phyloP scores from a whole-genome alignment of 2,329 filamentous ascomycete genomes.

The Teratosphaeria viscida region DNA sequence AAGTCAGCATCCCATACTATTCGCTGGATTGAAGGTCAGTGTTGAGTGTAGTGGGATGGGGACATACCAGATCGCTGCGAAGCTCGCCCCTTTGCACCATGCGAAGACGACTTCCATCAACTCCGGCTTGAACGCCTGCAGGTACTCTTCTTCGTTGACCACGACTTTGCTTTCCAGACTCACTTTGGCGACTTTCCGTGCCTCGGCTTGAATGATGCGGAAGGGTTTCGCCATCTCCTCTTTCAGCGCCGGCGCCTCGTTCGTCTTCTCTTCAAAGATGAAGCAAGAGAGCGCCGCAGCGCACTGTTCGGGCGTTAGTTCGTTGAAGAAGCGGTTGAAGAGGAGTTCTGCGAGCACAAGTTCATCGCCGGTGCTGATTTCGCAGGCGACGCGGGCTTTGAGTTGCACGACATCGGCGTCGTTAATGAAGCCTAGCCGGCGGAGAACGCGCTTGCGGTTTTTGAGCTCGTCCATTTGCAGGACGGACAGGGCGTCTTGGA shows the following conservation, averaged over 20 bases:
- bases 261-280: slow-evolving; percentile 93
- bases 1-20: not conserved
- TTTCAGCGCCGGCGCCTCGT: slow-evolving; percentile 58
- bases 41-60: not conserved
- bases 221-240: slow-evolving; percentile 82
- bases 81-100: slow-evolving; percentile 84
- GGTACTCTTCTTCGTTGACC: slow-evolving; percentile 91
- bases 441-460: slow-evolving; percentile 86
- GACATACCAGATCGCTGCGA: slow-evolving; percentile 91
- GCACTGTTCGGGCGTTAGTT: slow-evolving; percentile 75
- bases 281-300: slow-evolving; percentile 85
- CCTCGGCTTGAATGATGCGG: slow-evolving; percentile 77
- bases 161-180: slow-evolving; percentile 88
- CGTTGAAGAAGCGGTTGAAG: slow-evolving; percentile 97
- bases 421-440: slow-evolving; percentile 90
- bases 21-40: not conserved
- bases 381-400: slow-evolving; percentile 93
- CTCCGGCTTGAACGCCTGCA: slow-evolving; percentile 81
- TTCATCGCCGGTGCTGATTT: slow-evolving; percentile 95
- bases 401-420: slow-evolving; percentile 91
- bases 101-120: slow-evolving; percentile 92
- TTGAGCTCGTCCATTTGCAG: slow-evolving; percentile 94
- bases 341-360: slow-evolving; percentile 84
- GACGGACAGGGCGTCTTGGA: slow-evolving; percentile 72
- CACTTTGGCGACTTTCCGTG: slow-evolving; percentile 81